phyloP scores from a whole-genome alignment of 441 rosid species.

The Iberis amara region DNA sequence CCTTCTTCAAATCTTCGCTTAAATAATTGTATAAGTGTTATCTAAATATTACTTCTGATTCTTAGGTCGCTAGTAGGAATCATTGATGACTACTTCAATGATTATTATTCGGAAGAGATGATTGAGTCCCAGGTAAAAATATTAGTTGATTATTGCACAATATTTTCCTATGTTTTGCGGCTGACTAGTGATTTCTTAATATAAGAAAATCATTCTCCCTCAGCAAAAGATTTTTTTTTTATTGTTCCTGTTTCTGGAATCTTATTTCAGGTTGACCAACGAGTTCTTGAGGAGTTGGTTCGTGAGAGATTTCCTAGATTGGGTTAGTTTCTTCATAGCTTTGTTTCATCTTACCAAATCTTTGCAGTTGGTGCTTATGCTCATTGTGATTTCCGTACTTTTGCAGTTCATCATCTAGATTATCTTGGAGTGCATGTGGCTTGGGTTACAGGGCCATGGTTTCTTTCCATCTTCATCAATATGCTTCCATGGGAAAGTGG shows the following conservation, averaged over 20 bases:
- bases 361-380: slow-evolving; percentile 8
- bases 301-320: slow-evolving; percentile 88
- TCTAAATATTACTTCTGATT: slow-evolving; percentile 21
- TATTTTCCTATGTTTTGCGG: slow-evolving; percentile 1
- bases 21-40: slow-evolving; percentile 1
- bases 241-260: slow-evolving; percentile 18
- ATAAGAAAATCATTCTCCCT: background rate
- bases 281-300: slow-evolving; percentile 85
- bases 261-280: slow-evolving; percentile 78
- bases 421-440: slow-evolving; percentile 92
- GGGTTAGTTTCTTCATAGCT: slow-evolving; percentile 40
- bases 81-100: slow-evolving; percentile 88
- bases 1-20: background rate
- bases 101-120: slow-evolving; percentile 96
- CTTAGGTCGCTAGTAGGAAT: slow-evolving; percentile 77
- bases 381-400: slow-evolving; percentile 29
- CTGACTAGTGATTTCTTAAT: background rate
- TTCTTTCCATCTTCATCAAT: slow-evolving; percentile 91
- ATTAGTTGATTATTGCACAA: slow-evolving; percentile 13
- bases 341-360: background rate
- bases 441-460: slow-evolving; percentile 95
- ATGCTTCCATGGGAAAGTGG: slow-evolving; percentile 99
- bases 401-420: slow-evolving; percentile 91
- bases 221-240: background rate
- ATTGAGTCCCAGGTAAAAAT: slow-evolving; percentile 77